Conservation (phyloP, 306 rosid genomes). For the Elaeagnus macrophylla region DNA sequence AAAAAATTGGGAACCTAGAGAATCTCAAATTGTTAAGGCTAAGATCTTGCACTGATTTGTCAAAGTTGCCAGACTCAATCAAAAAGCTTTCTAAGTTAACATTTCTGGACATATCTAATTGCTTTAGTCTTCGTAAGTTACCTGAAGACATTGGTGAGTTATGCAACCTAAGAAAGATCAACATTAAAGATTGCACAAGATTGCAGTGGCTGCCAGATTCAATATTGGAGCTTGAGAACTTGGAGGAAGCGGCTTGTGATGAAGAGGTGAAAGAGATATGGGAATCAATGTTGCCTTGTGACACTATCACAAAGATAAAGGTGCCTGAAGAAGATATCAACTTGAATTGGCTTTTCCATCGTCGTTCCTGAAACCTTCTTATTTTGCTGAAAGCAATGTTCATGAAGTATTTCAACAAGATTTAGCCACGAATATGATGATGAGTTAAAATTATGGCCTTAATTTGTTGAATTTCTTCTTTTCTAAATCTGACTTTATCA, state of each 20-base stretch:
- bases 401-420: too few relatives aligned
- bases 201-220: constrained; percentile 33
- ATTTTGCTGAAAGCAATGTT: too few relatives aligned
- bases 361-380: background rate
- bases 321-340: constrained; percentile 25
- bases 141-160: constrained; percentile 46
- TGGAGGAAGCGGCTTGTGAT: constrained; percentile 44
- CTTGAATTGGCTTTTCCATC: constrained; percentile 28
- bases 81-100: constrained; percentile 20
- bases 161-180: constrained; percentile 22
- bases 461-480: too few relatives aligned
- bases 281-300: constrained; percentile 9
- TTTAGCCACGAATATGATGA: too few relatives aligned
- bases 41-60: constrained; percentile 38
- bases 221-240: constrained; percentile 22
- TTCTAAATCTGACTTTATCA: too few relatives aligned
- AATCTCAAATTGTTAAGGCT: constrained; percentile 47
- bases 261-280: constrained; percentile 34
- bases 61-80: constrained; percentile 33
- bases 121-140: constrained; percentile 32
- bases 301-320: background rate
- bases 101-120: constrained; percentile 48
- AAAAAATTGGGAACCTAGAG: constrained; percentile 27
- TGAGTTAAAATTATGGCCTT: too few relatives aligned
- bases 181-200: constrained; percentile 32